Evolutionary conservation across 2,329 filamentous ascomycete genomes (phyloP), one percentile per base, ranked within the genome.

Genomic region (Pseudomassariella vexata): DNA sequence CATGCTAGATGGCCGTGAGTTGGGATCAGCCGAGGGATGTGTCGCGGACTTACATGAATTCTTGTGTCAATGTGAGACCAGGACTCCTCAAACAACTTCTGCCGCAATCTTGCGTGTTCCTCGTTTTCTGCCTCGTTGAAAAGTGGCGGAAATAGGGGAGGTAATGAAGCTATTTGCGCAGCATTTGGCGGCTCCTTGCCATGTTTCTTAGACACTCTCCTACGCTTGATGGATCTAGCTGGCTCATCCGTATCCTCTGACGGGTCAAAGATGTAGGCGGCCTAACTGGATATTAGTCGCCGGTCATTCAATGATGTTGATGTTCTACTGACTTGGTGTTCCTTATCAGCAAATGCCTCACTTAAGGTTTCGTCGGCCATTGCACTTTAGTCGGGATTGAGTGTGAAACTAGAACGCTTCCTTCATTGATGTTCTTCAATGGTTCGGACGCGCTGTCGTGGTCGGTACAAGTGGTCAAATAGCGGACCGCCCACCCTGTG

Each of bases 31-130:
- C 26, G 2, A 49, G 15, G 12, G 42, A 24, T 64, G 10, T 14
- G n/a, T 10, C 10, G 57, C 6, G 57, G 50, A 33, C 53, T 30
- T 46, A 76, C 74, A 54, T 81, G 70, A 30, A 89, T 80, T 17
- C 74, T 70, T 27, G 59, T 53, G 39, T 86, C 73, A 44, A 85
- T 73, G 23, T 66, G 59, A 3, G 62, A 57, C 86, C 86, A 92
- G 30, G 75, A 63, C 32, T 67, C 57, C 30, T 76, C 60, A 53
- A 79, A 90, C 3, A 76, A 62, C 27, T 65, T 57, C 49, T 78
- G 66, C 15, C 85, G 70, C 31, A 77, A 56, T 6, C 53, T 52
- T 15, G 72, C 64, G 33, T 63, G 66, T 19, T 63, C 62, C 3
- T 61, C 45, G 26, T 53, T 59, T 54, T 83, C 79, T 0, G 56